These are phyloP conservation scores for Bolboschoenus planiculmis DNA, from an alignment of 176 grass and related monocot species.

Conservation along the genomic window DNA sequence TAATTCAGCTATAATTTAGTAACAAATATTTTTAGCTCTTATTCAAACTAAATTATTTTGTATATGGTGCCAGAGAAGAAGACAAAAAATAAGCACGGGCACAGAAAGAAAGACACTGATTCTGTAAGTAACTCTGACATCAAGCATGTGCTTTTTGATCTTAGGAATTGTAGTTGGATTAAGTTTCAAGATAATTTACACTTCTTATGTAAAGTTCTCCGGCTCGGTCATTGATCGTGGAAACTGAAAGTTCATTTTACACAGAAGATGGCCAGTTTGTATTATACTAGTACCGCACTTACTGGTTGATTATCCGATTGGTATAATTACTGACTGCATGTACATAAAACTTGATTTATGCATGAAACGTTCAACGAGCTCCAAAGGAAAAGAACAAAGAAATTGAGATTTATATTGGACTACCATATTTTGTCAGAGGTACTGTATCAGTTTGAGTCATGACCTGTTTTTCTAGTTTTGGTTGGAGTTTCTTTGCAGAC, in stretches of 20 bases:
- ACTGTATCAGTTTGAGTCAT: not conserved
- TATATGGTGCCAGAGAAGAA: conserved; percentile 31
- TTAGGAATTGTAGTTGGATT: not conserved
- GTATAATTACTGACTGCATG: not conserved
- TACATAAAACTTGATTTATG: not conserved
- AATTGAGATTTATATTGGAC: not conserved
- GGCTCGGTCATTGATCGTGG: not conserved
- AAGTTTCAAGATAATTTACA: not conserved
- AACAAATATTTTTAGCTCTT: not conserved
- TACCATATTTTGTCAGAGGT: not conserved
- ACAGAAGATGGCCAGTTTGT: not conserved
- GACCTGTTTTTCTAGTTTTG: not conserved
- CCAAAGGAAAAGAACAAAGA: not conserved
- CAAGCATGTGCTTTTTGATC: not conserved
- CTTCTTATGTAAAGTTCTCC: not conserved
- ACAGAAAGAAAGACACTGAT: conserved; percentile 21
- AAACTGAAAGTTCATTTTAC: not conserved
- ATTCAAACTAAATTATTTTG: not conserved
- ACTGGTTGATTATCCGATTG: not conserved
- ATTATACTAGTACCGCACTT: not conserved
- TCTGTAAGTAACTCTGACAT: conserved; percentile 16
- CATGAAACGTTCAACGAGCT: not conserved
- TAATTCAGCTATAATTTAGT: not conserved
- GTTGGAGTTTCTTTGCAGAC: not conserved
- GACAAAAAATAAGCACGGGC: conserved; percentile 33